These are phyloP conservation scores for Rhynchospora breviuscula DNA, from an alignment of 176 grass and related monocot genomes.

Conservation along the genomic window DNA sequence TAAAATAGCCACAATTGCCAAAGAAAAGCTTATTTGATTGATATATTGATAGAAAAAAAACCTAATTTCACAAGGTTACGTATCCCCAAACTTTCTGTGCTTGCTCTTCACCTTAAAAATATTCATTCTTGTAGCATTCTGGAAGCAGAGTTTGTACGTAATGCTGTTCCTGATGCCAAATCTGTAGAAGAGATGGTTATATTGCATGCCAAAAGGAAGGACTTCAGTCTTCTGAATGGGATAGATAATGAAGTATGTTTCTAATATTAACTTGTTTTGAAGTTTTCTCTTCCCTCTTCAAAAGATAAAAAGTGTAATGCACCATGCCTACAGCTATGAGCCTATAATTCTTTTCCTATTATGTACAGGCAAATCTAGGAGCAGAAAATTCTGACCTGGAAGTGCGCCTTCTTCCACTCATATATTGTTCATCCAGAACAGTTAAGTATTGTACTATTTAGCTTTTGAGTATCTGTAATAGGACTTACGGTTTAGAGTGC, in stretches of 20 bases:
- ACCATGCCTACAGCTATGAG: neutral
- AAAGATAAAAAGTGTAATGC: neutral
- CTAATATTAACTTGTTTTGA: constrained; percentile 14
- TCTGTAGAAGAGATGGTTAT: constrained; percentile 63
- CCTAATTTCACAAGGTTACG: neutral
- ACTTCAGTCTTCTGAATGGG: constrained; percentile 51
- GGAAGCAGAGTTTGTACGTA: constrained; percentile 95
- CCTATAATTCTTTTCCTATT: neutral
- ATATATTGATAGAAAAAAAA: neutral
- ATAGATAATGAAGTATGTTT: constrained; percentile 63
- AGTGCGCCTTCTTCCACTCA: constrained; percentile 86
- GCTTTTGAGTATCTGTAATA: neutral
- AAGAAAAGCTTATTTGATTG: neutral
- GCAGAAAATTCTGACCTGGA: constrained; percentile 70
- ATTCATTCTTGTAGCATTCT: constrained; percentile 99
- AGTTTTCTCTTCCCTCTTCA: neutral
- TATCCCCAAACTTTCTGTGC: neutral
- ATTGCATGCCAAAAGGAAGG: constrained; percentile 59
- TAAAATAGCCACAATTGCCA: neutral
- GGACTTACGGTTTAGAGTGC: neutral
- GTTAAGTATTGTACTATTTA: constrained; percentile 42
- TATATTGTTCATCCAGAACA: constrained; percentile 87
- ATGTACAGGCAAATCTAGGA: constrained; percentile 44
- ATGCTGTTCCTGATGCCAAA: constrained; percentile 85
- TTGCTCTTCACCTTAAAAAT: constrained; percentile 57